Percentiles rank a stretch among this genome's conserved stretches.
Evolutionary conservation across 2,329 filamentous ascomycete genomes (phyloP).

Genomic region (Arthrocladium fulminans): DNA sequence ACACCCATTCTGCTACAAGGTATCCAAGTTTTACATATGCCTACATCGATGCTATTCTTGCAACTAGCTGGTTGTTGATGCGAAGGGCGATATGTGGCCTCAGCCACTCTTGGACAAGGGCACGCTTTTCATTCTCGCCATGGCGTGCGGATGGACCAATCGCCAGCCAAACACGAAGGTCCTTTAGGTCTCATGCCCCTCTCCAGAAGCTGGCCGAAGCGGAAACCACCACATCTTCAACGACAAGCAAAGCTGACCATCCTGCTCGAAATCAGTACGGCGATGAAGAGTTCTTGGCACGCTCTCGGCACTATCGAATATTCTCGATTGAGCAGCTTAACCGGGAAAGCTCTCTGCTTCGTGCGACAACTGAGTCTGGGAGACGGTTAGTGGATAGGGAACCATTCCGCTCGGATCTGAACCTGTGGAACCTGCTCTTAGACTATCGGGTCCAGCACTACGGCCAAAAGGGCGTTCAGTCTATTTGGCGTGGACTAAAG

Average conservation of each 20-base stretch:
- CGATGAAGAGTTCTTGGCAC: not conserved
- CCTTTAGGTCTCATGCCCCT: not conserved
- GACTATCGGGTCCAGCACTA: conserved; percentile 35
- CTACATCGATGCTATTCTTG: not conserved
- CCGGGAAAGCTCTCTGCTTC: conserved; percentile 33
- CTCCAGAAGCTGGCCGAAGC: too few relatives aligned
- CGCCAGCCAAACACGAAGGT: not conserved
- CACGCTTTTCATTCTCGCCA: not conserved
- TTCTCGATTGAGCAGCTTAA: conserved; percentile 29
- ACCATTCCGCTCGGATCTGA: conserved; percentile 28
- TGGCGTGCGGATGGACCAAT: not conserved
- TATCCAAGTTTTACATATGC: too few relatives aligned
- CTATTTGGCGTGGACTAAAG: conserved; percentile 30
- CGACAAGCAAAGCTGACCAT: too few relatives aligned
- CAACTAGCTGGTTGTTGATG: not conserved
- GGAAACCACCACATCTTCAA: too few relatives aligned
- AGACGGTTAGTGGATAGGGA: conserved; percentile 32
- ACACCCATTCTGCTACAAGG: too few relatives aligned
- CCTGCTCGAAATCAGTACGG: not conserved
- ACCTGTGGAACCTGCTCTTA: conserved; percentile 39
- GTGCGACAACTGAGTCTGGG: conserved; percentile 28
- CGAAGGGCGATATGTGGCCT: not conserved
- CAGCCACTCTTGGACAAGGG: not conserved
- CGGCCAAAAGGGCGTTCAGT: conserved; percentile 33
- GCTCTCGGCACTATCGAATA: conserved; percentile 22